A percentile compares a stretch with the other conserved stretches of the same genome.
phyloP scores from a whole-genome alignment of 2,329 filamentous ascomycete species.

The Fonsecaea erecta region DNA sequence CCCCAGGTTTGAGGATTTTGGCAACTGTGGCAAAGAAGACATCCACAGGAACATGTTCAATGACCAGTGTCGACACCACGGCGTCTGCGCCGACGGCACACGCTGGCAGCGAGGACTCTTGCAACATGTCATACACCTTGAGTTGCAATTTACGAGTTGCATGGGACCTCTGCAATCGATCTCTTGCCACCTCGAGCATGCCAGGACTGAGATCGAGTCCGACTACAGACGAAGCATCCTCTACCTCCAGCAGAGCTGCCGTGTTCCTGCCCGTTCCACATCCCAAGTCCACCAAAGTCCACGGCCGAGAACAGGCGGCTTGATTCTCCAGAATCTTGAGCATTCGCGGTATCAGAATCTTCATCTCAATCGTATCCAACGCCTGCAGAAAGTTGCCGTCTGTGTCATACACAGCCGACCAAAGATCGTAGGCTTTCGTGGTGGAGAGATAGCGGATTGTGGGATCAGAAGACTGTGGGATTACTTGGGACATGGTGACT shows the following conservation, averaged over 20 bases:
- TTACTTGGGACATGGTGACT: slow-evolving; percentile 17
- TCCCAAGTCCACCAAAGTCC: slow-evolving; percentile 63
- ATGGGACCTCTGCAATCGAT: slow-evolving; percentile 11
- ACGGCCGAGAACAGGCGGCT: slow-evolving; percentile 27
- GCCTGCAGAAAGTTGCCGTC: slow-evolving; percentile 70
- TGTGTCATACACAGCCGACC: slow-evolving; percentile 64
- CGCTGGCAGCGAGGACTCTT: slow-evolving; percentile 36
- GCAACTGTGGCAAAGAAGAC: slow-evolving; percentile 61
- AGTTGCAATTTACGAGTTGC: slow-evolving; percentile 36
- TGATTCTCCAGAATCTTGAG: slow-evolving; percentile 42
- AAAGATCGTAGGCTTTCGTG: slow-evolving; percentile 54
- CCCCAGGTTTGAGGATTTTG: slow-evolving; percentile 52
- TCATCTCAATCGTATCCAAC: slow-evolving; percentile 64
- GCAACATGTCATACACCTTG: slow-evolving; percentile 49
- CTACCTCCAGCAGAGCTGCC: slow-evolving; percentile 44
- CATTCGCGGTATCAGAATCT: slow-evolving; percentile 56
- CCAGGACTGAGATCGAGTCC: slow-evolving; percentile 62
- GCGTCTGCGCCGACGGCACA: slow-evolving; percentile 34
- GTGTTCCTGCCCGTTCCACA: slow-evolving; percentile 71
- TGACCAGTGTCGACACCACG: slow-evolving; percentile 65
- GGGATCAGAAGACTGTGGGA: slow-evolving; percentile 25
- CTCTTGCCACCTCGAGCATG: slow-evolving; percentile 62
- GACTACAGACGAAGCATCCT: slow-evolving; percentile 46
- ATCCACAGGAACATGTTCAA: slow-evolving; percentile 63
- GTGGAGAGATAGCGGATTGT: slow-evolving; percentile 45